Conservation (phyloP, 192 early-diverging fungal genomes). For the Funneliformis mosseae region DNA sequence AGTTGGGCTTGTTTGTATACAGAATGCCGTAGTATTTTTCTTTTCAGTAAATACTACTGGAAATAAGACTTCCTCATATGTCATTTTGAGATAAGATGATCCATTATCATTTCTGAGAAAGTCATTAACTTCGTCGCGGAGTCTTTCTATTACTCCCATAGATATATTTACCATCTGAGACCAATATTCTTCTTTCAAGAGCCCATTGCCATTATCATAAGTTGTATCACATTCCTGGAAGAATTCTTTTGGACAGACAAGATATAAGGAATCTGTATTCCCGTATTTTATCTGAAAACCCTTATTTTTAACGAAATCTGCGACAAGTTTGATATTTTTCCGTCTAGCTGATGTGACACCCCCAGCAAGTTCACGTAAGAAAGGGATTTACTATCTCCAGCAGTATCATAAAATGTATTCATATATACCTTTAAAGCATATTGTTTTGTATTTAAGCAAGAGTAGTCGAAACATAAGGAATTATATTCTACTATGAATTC, state of each 20-base stretch:
- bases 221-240: slow-evolving; percentile 4
- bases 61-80: no score
- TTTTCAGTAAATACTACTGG: slow-evolving; percentile 8
- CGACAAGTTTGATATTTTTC: neutral
- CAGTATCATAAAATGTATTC: slow-evolving; percentile 31
- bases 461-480: neutral
- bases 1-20: slow-evolving; percentile 1
- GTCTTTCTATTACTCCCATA: slow-evolving; percentile 10
- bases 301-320: neutral
- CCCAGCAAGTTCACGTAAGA: neutral
- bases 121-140: neutral
- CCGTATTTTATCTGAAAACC: slow-evolving; percentile 2
- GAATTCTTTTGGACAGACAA: slow-evolving; percentile 4
- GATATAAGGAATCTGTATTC: neutral
- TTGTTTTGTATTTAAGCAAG: slow-evolving; percentile 14
- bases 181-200: slow-evolving; percentile 25
- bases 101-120: no score
- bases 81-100: no score
- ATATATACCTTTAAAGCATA: slow-evolving; percentile 10
- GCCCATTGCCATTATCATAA: slow-evolving; percentile 4
- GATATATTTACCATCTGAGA: neutral
- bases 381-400: no score
- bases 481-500: neutral
- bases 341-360: slow-evolving; percentile 7
- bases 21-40: slow-evolving; percentile 11